phyloP scores from a whole-genome alignment of 495 filamentous ascomycete genomes.

The Penicillium longicatenatum region DNA sequence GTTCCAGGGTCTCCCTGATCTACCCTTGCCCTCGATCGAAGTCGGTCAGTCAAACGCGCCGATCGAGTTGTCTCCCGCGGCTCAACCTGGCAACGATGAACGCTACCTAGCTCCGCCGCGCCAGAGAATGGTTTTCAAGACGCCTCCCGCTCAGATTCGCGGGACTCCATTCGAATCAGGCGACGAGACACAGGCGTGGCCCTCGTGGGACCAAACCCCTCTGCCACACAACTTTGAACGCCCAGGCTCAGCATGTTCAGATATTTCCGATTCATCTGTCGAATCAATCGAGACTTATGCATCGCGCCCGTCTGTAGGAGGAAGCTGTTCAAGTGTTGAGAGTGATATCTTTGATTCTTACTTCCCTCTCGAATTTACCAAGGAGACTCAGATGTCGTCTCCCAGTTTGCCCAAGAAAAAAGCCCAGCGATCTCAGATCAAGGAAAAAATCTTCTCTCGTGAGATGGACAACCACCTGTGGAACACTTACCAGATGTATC shows the following conservation, averaged over 20 bases:
- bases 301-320: constrained; percentile 65
- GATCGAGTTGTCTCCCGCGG: constrained; percentile 19
- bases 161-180: constrained; percentile 36
- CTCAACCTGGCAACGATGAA: constrained; percentile 35
- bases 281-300: constrained; percentile 66
- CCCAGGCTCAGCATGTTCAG: constrained; percentile 61
- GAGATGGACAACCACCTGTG: constrained; percentile 94
- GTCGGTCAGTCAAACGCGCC: constrained; percentile 25
- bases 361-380: constrained; percentile 45
- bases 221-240: constrained; percentile 47
- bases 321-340: constrained; percentile 70
- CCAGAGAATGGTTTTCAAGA: constrained; percentile 59
- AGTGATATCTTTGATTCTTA: constrained; percentile 61
- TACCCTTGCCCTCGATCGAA: constrained; percentile 64
- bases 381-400: constrained; percentile 37
- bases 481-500: constrained; percentile 84
- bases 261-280: constrained; percentile 67
- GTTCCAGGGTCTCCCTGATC: constrained; percentile 39
- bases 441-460: constrained; percentile 66
- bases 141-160: constrained; percentile 60
- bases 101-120: constrained; percentile 53
- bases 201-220: constrained; percentile 35
- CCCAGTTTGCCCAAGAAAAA: constrained; percentile 33
- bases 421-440: constrained; percentile 8
- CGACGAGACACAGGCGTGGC: constrained; percentile 30